These are phyloP conservation scores for Pythium diclinum DNA, from an alignment of 352 stramenopile species.

Conservation along the genomic window DNA sequence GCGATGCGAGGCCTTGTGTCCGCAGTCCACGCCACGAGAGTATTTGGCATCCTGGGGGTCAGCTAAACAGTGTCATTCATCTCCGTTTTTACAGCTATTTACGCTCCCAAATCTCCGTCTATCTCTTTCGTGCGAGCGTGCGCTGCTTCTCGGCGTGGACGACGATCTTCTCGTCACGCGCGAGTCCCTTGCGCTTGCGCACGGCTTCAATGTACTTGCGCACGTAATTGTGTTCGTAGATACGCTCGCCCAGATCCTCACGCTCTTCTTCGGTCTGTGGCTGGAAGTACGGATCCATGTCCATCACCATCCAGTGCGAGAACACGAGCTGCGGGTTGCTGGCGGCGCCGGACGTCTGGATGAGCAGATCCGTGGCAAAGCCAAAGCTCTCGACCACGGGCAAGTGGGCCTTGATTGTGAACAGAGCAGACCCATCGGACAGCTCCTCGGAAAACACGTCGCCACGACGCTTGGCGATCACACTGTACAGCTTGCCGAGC, in stretches of 20 bases:
- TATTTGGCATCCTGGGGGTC: no score
- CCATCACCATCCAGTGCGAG: conserved; percentile 92
- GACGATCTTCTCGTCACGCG: conserved; percentile 94
- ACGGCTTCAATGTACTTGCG: conserved; percentile 93
- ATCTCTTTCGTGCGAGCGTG: conserved; percentile 90
- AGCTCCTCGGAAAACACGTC: conserved; percentile 88
- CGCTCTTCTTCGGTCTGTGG: conserved; percentile 94
- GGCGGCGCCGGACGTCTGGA: conserved; percentile 93
- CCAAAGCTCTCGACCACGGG: conserved; percentile 94
- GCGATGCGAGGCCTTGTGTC: no score
- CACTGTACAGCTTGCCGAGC: conserved; percentile 92
- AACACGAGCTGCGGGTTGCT: conserved; percentile 96
- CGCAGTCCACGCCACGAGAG: no score
- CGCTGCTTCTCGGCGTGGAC: conserved; percentile 95
- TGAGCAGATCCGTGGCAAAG: conserved; percentile 91
- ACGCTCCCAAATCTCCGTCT: conserved; percentile 9
- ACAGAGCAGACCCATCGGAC: conserved; percentile 91
- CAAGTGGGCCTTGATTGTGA: conserved; percentile 92
- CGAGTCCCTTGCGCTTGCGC: conserved; percentile 92
- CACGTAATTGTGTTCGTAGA: conserved; percentile 93
- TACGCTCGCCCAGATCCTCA: conserved; percentile 93
- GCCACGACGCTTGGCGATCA: conserved; percentile 91
- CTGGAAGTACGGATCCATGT: conserved; percentile 96
- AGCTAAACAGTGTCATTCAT: no score
- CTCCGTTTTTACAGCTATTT: no score